phyloP scores from a whole-genome alignment of 306 rosid genomes.

The Lotus japonicus region DNA sequence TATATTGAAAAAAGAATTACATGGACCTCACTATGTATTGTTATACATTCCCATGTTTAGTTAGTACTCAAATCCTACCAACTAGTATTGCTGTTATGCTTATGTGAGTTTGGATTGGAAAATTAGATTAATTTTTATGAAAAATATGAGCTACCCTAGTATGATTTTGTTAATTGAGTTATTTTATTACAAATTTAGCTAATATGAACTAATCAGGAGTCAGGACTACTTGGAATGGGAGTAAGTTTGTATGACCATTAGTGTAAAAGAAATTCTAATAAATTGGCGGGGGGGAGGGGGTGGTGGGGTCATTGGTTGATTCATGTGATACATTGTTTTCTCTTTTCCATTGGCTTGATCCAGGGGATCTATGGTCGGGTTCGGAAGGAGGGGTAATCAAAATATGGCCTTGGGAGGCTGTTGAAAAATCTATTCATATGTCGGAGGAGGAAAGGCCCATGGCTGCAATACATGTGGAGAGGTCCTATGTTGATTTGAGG shows the following conservation, averaged over 20 bases:
- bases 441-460: slow-evolving; percentile 57
- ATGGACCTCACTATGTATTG: too few species aligned
- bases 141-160: too few species aligned
- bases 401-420: slow-evolving; percentile 93
- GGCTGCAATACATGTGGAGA: slow-evolving; percentile 63
- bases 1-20: too few species aligned
- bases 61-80: too few species aligned
- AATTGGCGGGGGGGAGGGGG: not conserved
- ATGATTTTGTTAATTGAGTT: too few species aligned
- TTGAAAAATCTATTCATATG: slow-evolving; percentile 61
- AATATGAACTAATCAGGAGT: not conserved
- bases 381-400: slow-evolving; percentile 80
- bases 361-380: slow-evolving; percentile 98
- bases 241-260: not conserved
- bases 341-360: slow-evolving; percentile 11
- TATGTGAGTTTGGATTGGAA: not conserved
- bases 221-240: not conserved
- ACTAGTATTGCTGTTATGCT: not conserved
- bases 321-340: slow-evolving; percentile 23
- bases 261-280: not conserved
- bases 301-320: too few species aligned
- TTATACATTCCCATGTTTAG: too few species aligned
- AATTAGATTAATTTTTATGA: too few species aligned
- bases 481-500: slow-evolving; percentile 89
- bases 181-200: not conserved